Conservation (phyloP, 768 basidiomycete species). For the Boletales sp. region DNA sequence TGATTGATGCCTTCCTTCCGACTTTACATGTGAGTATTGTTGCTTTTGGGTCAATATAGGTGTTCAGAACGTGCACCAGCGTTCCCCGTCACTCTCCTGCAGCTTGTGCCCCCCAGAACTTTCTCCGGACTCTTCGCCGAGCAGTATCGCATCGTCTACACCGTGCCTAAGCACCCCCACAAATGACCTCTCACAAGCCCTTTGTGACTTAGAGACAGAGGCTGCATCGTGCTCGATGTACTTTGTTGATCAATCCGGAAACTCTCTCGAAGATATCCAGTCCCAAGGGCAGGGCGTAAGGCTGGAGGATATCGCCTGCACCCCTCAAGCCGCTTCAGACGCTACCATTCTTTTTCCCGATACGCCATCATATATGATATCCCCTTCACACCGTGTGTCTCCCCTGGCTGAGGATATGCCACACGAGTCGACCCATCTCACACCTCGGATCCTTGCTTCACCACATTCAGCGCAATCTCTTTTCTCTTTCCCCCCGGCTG, state of each 20-base stretch:
- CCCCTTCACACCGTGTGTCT: not conserved
- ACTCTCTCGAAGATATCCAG: slow-evolving; percentile 12
- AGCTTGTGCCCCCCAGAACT: slow-evolving; percentile 10
- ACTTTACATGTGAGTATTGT: slow-evolving; percentile 10
- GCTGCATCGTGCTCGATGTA: not conserved
- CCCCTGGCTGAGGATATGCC: not conserved
- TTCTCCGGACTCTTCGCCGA: slow-evolving; percentile 26
- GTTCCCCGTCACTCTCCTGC: not conserved
- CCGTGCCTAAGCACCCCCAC: slow-evolving; percentile 19
- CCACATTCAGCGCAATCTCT: not conserved
- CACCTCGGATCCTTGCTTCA: not conserved
- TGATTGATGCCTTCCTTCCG: not conserved
- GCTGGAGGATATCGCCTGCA: slow-evolving; percentile 23
- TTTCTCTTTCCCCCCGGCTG: not conserved
- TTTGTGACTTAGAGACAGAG: no score
- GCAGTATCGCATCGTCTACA: slow-evolving; percentile 20
- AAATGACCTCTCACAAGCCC: not conserved
- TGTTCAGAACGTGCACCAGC: slow-evolving; percentile 6
- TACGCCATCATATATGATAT: not conserved
- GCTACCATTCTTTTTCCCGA: not conserved
- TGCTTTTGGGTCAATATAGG: not conserved
- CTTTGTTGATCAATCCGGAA: slow-evolving; percentile 15
- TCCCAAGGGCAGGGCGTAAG: slow-evolving; percentile 5
- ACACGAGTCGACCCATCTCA: not conserved
- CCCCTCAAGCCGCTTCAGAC: not conserved